These are phyloP conservation scores for Fusarium sp. DNA, from an alignment of 2,329 filamentous ascomycete species.

Conservation along the genomic window DNA sequence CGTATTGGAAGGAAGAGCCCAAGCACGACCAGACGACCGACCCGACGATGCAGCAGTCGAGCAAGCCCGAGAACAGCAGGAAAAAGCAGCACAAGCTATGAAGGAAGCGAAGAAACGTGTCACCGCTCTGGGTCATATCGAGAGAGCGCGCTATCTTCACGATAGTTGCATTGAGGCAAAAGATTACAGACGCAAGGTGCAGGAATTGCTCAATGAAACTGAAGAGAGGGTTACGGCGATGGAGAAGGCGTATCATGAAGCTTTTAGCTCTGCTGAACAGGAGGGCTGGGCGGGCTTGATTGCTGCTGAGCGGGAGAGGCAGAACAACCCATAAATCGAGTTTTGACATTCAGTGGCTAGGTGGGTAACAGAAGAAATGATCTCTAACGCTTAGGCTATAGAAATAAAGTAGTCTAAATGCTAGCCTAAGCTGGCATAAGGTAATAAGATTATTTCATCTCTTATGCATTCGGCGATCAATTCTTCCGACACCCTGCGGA, in stretches of 20 bases:
- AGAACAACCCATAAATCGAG: neutral
- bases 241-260: neutral
- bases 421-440: no score
- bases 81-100: neutral
- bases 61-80: neutral
- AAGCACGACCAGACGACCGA: neutral
- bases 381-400: no score
- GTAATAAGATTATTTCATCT: no score
- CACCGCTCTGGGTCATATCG: neutral
- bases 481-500: no score
- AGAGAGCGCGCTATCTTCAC: neutral
- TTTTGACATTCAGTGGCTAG: neutral
- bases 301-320: neutral
- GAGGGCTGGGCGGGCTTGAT: neutral
- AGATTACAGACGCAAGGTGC: neutral
- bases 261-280: neutral
- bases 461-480: no score
- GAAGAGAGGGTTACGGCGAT: neutral
- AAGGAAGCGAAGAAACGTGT: neutral
- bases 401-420: no score
- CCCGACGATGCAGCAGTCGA: accelerated
- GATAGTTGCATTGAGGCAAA: neutral
- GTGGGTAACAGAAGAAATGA: no score
- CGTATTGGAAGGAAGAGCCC: neutral
- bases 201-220: neutral